These are phyloP conservation scores for Linnemannia exigua DNA, from an alignment of 192 early-diverging fungal species.

Conservation along the genomic window DNA sequence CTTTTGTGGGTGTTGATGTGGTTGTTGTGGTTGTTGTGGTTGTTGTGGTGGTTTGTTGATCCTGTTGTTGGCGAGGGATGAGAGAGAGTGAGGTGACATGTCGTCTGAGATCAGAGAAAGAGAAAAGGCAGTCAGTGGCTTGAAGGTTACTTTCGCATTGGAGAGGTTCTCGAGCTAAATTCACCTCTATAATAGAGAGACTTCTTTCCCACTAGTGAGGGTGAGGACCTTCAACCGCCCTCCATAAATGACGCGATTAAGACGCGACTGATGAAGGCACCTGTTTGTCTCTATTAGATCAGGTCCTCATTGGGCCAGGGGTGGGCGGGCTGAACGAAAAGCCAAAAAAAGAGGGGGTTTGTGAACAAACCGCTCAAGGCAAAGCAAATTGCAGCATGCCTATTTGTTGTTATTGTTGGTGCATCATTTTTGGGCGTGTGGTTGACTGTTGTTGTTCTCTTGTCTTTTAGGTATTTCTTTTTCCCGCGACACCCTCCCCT, in stretches of 20 bases:
- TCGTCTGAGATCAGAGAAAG: neutral
- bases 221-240: neutral
- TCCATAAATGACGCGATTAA: neutral
- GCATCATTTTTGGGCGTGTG: neutral
- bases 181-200: neutral
- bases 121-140: too few relatives aligned
- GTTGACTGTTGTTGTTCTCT: too few relatives aligned
- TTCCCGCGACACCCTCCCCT: slow-evolving; percentile 4
- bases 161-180: neutral
- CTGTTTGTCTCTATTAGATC: neutral
- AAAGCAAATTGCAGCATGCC: neutral
- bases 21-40: neutral
- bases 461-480: neutral
- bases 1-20: neutral
- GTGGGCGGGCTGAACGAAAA: too few relatives aligned
- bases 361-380: neutral
- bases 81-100: neutral
- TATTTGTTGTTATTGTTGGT: neutral
- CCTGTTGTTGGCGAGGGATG: neutral
- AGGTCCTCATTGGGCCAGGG: neutral
- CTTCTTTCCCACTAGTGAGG: neutral
- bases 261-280: neutral
- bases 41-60: neutral
- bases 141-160: neutral
- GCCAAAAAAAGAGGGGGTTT: too few relatives aligned